Percentiles rank a stretch among this genome's conserved stretches.
Conservation (phyloP, 352 stramenopile species). For the Blastocystis hominis region DNA sequence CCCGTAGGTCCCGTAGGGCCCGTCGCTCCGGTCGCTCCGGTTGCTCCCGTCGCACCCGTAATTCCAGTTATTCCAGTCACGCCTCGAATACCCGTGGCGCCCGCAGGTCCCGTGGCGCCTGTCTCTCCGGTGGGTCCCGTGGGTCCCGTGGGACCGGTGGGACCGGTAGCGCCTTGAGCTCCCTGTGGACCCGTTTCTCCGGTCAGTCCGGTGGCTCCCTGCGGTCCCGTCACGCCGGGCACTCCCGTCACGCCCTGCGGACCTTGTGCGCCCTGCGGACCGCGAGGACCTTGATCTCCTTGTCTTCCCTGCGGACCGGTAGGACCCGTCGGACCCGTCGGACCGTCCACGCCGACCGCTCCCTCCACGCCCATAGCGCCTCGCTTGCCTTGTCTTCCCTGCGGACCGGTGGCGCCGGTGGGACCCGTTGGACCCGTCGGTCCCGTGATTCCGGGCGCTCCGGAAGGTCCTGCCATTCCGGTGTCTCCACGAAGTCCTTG, state of each 20-base stretch:
- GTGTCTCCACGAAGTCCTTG: neutral
- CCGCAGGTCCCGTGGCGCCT: too few species aligned
- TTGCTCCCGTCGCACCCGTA: too few species aligned
- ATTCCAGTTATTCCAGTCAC: neutral
- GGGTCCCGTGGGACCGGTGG: neutral
- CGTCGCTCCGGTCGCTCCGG: too few species aligned
- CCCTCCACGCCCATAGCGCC: neutral
- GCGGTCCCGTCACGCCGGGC: neutral
- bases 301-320: neutral
- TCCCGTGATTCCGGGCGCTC: neutral
- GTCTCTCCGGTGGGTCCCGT: too few species aligned
- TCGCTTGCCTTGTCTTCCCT: neutral
- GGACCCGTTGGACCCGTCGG: neutral
- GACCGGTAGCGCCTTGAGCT: neutral
- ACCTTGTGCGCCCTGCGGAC: neutral
- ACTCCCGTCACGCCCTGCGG: neutral
- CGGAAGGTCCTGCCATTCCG: neutral
- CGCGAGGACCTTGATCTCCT: neutral
- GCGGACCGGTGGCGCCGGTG: neutral
- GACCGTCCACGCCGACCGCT: neutral
- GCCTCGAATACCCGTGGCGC: neutral
- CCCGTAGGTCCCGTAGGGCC: too few species aligned
- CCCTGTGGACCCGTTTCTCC: neutral
- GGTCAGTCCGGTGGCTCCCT: neutral
- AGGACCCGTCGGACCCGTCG: neutral